Conservation (phyloP, 1,139 yeast genomes). For the Geotrichum candidum region DNA sequence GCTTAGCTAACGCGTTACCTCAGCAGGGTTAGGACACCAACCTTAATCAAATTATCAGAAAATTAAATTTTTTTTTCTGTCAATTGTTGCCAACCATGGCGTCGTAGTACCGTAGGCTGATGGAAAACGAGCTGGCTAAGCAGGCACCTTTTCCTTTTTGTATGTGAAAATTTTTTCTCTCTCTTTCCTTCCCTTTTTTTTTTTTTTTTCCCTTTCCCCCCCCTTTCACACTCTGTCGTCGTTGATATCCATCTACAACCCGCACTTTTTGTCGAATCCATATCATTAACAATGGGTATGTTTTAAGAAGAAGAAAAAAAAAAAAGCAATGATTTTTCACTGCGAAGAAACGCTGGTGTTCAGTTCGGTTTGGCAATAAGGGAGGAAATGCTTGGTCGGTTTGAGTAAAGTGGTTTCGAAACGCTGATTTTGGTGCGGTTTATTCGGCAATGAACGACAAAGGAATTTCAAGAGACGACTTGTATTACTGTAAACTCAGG, state of each 20-base stretch:
- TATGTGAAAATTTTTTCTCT: background rate
- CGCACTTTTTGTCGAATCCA: background rate
- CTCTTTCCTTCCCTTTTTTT: background rate
- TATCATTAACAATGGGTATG: background rate
- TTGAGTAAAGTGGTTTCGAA: background rate
- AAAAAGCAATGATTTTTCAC: background rate
- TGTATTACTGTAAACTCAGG: no score
- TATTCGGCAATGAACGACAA: no score
- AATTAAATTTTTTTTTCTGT: background rate
- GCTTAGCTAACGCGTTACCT: background rate
- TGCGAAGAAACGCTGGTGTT: no score
- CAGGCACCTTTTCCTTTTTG: no score
- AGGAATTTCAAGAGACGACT: no score
- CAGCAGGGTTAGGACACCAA: background rate
- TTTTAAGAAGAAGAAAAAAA: background rate
- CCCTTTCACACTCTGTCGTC: background rate
- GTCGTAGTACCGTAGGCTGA: no score
- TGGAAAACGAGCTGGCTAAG: no score
- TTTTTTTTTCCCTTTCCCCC: background rate
- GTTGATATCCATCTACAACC: background rate
- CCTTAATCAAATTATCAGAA: slow-evolving; percentile 37
- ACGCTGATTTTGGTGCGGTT: no score
- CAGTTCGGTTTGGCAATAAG: background rate
- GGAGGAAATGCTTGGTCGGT: background rate
- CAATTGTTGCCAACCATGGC: background rate